Base-by-base conservation (phyloP, 2,329 filamentous ascomycete genomes). In the Berkeleyomyces basicola region DNA sequence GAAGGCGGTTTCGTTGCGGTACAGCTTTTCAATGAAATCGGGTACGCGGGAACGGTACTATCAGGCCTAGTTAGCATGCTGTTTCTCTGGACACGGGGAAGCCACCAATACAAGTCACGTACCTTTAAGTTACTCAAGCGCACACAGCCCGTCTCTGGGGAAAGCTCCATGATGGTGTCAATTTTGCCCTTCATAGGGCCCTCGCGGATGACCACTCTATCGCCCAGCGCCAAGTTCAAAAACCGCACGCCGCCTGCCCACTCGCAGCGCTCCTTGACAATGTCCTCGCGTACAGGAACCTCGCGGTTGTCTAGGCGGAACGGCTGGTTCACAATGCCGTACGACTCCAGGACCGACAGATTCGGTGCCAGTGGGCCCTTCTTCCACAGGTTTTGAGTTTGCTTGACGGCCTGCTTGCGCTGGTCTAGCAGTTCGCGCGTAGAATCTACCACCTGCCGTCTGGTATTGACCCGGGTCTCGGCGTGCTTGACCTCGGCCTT, bases 171-270 rank as follows among this genome's bases (percentile, higher is more conserved):
- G 53, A 97, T 82, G n/a, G 76, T 75, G 59, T 88, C 88, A 73
- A 99, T 93, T 75, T 86, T 88, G 69, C 90, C 90, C 75, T 85
- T 87, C 69, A 93, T 87, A 43, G 79, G 80, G 7, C 92, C 91
- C 65, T 86, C 82, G 61, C 90, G 75, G 64, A 97, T 75, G 61
- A 92, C 88, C 40, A 96, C 90, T 65, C 93, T 82, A 73, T 97
- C 93, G 5, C 85, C 84, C 3, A 74, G 70, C 33, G 78, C 80
- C 64, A 91, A 75, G 67, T 83, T 86, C 65, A 88, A 76, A 71
- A 79, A 79, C 67, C 76, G 76, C 40, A 73, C 67, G 43, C 77
- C 78, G 53, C 81, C 79, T n/a, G 79, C 78, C 81, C 81, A 84
- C 39, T 73, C 76, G 66, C 75, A 77, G 47, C 79, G 73, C 67